These are phyloP conservation scores for Coemansia sp. DNA, from an alignment of 192 early-diverging fungal species.

Conservation along the genomic window DNA sequence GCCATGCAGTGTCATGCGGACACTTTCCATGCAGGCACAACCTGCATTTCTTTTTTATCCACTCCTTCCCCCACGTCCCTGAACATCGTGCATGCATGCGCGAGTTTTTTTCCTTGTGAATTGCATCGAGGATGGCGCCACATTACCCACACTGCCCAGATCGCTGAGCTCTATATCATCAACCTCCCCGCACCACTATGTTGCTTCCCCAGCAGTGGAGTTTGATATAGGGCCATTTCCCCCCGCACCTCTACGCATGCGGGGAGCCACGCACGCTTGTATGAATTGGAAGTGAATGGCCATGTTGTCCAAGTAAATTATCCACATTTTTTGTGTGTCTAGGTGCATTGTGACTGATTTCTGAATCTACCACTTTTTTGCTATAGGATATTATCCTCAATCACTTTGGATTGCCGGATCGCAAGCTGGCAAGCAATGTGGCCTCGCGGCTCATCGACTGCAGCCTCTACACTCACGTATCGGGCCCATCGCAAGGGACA, in stretches of 20 bases:
- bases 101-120: background rate
- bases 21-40: background rate
- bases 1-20: conserved; percentile 6
- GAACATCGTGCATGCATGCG: background rate
- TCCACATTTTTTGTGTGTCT: background rate
- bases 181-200: background rate
- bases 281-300: background rate
- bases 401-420: conserved; percentile 50
- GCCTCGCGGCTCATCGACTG: conserved; percentile 49
- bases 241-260: background rate
- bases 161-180: background rate
- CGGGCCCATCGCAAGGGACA: conserved; percentile 22
- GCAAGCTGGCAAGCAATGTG: conserved; percentile 45
- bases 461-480: conserved; percentile 53
- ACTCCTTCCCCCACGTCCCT: background rate
- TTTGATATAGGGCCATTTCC: background rate
- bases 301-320: background rate
- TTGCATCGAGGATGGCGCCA: background rate
- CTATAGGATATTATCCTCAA: conserved; percentile 50
- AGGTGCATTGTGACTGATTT: conserved; percentile 12
- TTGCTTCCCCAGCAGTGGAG: background rate
- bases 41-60: background rate
- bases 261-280: background rate
- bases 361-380: background rate
- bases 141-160: background rate